These are phyloP conservation scores for Eimeria maxima DNA, from an alignment of 169 alveolate genomes.

Conservation along the genomic window DNA sequence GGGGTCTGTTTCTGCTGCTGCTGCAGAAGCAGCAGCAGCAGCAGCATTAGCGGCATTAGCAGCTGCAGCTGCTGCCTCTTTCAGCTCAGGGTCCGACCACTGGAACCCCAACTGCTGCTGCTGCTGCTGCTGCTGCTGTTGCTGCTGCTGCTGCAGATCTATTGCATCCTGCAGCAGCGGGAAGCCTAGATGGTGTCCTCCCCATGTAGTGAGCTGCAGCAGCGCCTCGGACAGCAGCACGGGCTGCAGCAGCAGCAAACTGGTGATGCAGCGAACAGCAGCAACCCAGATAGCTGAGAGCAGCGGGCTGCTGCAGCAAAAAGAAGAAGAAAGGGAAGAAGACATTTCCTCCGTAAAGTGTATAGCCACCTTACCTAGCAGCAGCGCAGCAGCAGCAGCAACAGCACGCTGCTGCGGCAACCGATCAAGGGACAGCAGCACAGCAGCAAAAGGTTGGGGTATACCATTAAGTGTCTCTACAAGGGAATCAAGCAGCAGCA, in stretches of 20 bases:
- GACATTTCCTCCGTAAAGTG: slow-evolving; percentile 75
- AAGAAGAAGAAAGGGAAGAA: neutral
- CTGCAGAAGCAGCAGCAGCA: slow-evolving; percentile 3
- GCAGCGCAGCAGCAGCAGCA: too few species aligned
- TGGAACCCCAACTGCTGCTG: too few species aligned
- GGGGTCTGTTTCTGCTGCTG: neutral
- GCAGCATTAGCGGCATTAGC: slow-evolving; percentile 20
- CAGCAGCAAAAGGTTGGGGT: slow-evolving; percentile 71
- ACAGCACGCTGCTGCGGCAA: neutral
- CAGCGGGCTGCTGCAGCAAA: neutral
- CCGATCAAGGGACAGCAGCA: slow-evolving; percentile 52
- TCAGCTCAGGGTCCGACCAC: neutral
- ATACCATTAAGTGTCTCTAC: slow-evolving; percentile 65
- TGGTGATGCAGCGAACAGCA: slow-evolving; percentile 18
- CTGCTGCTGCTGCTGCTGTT: too few species aligned
- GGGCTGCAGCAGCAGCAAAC: slow-evolving; percentile 74
- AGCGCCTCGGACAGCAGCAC: slow-evolving; percentile 61
- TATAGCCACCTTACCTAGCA: slow-evolving; percentile 61
- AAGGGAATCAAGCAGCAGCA: slow-evolving; percentile 60
- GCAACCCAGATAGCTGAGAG: slow-evolving; percentile 46
- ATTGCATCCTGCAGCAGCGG: neutral
- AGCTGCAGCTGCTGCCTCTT: neutral
- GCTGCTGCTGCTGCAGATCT: neutral
- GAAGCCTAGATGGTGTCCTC: slow-evolving; percentile 76
- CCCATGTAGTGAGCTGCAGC: slow-evolving; percentile 80